Evolutionary conservation across 2,329 filamentous ascomycete species (phyloP), one percentile per base, ranked within the genome.

Genomic region (Penicillium verrucosum): DNA sequence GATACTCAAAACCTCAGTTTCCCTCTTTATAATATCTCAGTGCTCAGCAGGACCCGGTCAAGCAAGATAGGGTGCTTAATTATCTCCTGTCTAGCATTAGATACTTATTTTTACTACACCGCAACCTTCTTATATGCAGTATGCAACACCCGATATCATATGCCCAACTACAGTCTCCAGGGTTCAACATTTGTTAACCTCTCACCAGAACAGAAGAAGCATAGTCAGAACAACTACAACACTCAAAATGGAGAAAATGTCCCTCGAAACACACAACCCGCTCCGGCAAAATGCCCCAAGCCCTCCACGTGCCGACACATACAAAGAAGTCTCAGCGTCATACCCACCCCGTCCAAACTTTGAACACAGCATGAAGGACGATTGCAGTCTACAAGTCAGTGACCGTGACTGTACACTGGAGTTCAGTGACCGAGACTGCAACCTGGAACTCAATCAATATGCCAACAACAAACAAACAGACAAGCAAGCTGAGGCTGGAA

Each of bases 251-350:
- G 16, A 27, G 23, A 37, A 56, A 14, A 36, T 30, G 36, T 52
- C 48, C 1, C 42, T 51, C 1, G 54, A 56, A 45, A 41, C 41
- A 18, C 42, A 45, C 9, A 56, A 52, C 2, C 34, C 34, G 11
- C 42, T 46, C 29, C 48, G 43, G 27, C 43, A 56, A 36, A 44
- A 29, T 25, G 34, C 41, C 1, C 49, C 41, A 12, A 40, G 29
- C 9, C 36, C 44, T 7, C 42, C 36, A 23, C 18, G 46, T 10
- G 41, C 48, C 21, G 36, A 45, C n/a, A 52, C 36, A 42, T 41
- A 45, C 41, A 56, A 56, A 52, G 54, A 56, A 46, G 27, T 51
- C 42, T 36, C 54, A 34, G 21, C 9, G 8, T 21, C 48, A 18
- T 21, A 49, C 38, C 45, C 52, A 41, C 48, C 16, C 1, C 27